These are phyloP conservation scores for Panaeolus papilionaceus DNA, from an alignment of 768 basidiomycete species.

Conservation along the genomic window DNA sequence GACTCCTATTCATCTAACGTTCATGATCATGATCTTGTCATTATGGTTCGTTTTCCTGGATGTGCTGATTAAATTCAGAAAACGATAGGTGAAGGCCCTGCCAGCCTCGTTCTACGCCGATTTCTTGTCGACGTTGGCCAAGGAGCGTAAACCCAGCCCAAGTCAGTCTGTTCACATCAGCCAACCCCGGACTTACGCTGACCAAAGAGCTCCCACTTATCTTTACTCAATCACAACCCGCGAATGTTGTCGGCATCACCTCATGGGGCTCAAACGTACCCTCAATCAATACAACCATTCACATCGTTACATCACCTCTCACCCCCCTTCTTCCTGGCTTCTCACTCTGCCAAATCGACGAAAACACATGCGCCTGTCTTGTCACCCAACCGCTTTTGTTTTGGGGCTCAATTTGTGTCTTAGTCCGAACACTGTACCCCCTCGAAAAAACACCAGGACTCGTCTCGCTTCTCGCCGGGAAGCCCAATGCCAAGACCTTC, in stretches of 20 bases:
- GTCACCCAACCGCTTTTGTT: not conserved
- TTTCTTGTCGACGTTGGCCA: slow-evolving; percentile 70
- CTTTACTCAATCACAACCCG: slow-evolving; percentile 2
- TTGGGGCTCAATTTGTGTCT: slow-evolving; percentile 42
- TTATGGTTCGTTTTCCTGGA: not conserved
- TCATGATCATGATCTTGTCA: not conserved
- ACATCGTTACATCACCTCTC: slow-evolving; percentile 6
- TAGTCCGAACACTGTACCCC: slow-evolving; percentile 77
- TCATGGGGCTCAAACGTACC: slow-evolving; percentile 4
- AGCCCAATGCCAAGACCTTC: slow-evolving; percentile 91
- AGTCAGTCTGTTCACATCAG: slow-evolving; percentile 46
- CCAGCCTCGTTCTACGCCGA: slow-evolving; percentile 59
- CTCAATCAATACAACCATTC: not conserved
- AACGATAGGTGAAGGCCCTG: slow-evolving; percentile 38
- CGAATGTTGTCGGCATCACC: not conserved
- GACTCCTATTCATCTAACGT: not conserved
- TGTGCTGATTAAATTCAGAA: slow-evolving; percentile 19
- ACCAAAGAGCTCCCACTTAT: slow-evolving; percentile 10
- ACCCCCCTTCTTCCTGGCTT: not conserved
- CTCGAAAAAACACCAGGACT: slow-evolving; percentile 81
- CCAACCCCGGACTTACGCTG: slow-evolving; percentile 11
- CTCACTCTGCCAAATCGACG: not conserved
- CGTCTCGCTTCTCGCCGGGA: slow-evolving; percentile 87
- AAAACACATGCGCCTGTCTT: not conserved
- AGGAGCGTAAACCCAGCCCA: slow-evolving; percentile 64